Base-by-base conservation (phyloP, 352 stramenopile species). In the Phytophthora nicotianae region DNA sequence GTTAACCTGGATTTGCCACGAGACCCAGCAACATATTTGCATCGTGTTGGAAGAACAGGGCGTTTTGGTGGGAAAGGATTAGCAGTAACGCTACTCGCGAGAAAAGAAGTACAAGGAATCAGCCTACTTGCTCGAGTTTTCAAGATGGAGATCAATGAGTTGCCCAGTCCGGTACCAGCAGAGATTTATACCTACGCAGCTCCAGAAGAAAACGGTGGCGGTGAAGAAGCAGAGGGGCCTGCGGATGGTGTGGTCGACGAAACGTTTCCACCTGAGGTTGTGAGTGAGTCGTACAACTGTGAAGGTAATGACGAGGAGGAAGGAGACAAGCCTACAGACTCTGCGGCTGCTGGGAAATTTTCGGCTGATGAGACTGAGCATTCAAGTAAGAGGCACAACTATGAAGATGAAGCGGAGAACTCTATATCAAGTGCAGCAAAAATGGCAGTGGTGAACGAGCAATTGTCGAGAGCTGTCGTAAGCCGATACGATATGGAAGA, bases 11-110 rank as follows among this genome's bases (percentile, higher is more conserved):
- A 93, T 57, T 52, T 93, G 11, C 85, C 85, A 5, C 66, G 74
- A 13, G 85, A 93, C 27, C 83, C 83, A 17, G 83, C 81, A 32
- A 93, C 85, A 50, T 92, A 93, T 57, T 69, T 93, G 45, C 85
- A 93, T 54, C 81, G 85, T 23, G 81, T 93, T 32, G 85, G 85
- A 26, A 79, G 85, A 26, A 88, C 79, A 4, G 85, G 85, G 2
- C 83, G 85, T 43, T 93, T 92, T 65, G 85, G 85, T 21, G 81
- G 79, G 50, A 85, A 85, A 48, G 85, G 82, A 16, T 75, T 93
- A 21, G 84, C 82, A 52, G 81, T 91, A 58, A 91, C 84, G 35
- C 58, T 93, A 11, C 63, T 93, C 1, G 69, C 65, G 1, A 55
- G 47, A 4, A 62, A 62, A 37, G 79, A 91, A 47, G 72, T 93